phyloP scores from a whole-genome alignment of 163 green algal species.

The Scenedesmus sp. region DNA sequence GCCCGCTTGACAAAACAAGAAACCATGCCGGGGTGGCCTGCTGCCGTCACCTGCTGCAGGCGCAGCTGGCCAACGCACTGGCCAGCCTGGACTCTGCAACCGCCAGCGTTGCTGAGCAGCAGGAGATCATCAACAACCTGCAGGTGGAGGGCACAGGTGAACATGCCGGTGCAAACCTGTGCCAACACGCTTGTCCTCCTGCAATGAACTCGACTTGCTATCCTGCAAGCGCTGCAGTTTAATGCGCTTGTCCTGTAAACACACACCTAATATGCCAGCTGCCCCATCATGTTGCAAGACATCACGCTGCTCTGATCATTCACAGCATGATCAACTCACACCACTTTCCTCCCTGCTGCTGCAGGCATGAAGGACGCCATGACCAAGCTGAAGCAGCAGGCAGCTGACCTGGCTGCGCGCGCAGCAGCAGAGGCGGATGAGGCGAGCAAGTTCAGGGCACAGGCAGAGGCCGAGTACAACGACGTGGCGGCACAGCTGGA shows the following conservation, averaged over 20 bases:
- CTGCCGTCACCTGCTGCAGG: background rate
- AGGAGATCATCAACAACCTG: conserved; percentile 34
- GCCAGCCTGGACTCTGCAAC: conserved; percentile 30
- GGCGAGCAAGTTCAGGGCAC: conserved; percentile 26
- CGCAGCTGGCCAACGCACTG: conserved; percentile 24
- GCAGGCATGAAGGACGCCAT: conserved; percentile 59
- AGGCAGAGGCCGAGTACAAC: conserved; percentile 49
- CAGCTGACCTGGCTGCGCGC: conserved; percentile 32
- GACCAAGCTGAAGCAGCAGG: conserved; percentile 55
- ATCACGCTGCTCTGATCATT: too few species aligned
- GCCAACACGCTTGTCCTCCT: background rate
- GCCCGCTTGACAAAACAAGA: too few species aligned
- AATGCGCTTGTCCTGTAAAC: background rate
- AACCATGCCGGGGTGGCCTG: background rate
- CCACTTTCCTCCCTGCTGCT: background rate
- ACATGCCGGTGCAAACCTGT: background rate
- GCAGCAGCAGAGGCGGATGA: conserved; percentile 48
- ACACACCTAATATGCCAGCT: too few species aligned
- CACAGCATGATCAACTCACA: too few species aligned
- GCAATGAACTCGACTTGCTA: too few species aligned
- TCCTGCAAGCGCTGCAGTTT: conserved; percentile 28
- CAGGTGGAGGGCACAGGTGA: conserved; percentile 41
- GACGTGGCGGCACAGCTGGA: conserved; percentile 29
- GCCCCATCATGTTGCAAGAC: too few species aligned
- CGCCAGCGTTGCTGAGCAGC: conserved; percentile 23